These are phyloP conservation scores for Amanita exitialis DNA, from an alignment of 768 basidiomycete genomes.

Conservation along the genomic window DNA sequence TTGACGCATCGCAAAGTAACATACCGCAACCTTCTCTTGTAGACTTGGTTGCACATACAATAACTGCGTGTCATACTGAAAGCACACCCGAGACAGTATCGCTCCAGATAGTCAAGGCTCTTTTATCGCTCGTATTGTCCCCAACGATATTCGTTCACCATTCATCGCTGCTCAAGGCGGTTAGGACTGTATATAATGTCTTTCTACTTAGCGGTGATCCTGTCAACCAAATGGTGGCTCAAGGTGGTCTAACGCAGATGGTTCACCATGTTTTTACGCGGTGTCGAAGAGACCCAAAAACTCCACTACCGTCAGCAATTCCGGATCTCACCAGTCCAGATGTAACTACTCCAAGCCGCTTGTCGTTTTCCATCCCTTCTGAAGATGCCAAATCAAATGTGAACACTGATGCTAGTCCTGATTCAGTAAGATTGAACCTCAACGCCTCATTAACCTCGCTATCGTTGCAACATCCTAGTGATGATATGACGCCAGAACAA, in stretches of 20 bases:
- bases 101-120: conserved; percentile 92
- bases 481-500: neutral
- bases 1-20: conserved; percentile 34
- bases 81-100: conserved; percentile 85
- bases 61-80: conserved; percentile 87
- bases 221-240: conserved; percentile 96
- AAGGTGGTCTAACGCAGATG: conserved; percentile 97
- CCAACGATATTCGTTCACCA: conserved; percentile 86
- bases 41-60: conserved; percentile 89
- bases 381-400: neutral
- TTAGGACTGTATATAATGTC: conserved; percentile 97
- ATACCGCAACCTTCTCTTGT: conserved; percentile 69
- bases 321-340: neutral
- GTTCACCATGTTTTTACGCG: conserved; percentile 93
- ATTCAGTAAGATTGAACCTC: neutral
- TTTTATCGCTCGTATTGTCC: conserved; percentile 84
- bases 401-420: neutral
- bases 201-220: conserved; percentile 86
- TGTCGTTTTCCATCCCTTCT: conserved; percentile 7
- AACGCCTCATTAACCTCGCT: conserved; percentile 6
- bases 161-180: conserved; percentile 89
- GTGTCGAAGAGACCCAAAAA: conserved; percentile 31
- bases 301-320: conserved; percentile 9
- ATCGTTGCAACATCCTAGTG: neutral
- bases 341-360: neutral